These are phyloP conservation scores for Coelastrella sp. DNA, from an alignment of 139 green algal species.

Conservation along the genomic window DNA sequence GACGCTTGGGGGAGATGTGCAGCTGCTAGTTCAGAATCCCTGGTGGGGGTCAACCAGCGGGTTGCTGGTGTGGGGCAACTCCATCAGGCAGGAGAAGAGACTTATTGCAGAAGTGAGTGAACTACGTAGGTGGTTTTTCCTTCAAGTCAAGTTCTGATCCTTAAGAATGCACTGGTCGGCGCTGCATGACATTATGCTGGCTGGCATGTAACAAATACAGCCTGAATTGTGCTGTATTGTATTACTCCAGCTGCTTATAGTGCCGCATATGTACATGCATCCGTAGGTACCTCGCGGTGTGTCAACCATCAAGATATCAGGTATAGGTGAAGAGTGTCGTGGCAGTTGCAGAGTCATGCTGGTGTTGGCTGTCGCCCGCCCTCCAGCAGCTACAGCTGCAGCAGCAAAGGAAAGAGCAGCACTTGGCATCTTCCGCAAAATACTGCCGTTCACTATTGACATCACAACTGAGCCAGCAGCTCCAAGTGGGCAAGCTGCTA, in stretches of 20 bases:
- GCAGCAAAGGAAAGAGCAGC: background rate
- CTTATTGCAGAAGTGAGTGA: background rate
- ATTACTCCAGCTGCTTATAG: no score
- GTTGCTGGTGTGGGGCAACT: slow-evolving; percentile 59
- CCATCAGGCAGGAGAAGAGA: background rate
- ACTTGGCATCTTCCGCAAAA: background rate
- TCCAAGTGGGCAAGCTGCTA: background rate
- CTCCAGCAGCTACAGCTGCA: slow-evolving; percentile 3
- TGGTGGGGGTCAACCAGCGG: slow-evolving; percentile 41
- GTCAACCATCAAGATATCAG: background rate
- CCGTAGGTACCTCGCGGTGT: slow-evolving; percentile 41
- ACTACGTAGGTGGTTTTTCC: background rate
- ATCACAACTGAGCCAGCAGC: background rate
- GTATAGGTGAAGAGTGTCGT: slow-evolving; percentile 46
- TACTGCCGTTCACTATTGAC: background rate
- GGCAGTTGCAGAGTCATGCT: slow-evolving; percentile 48
- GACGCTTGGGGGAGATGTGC: background rate
- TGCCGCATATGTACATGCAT: no score
- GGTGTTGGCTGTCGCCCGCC: slow-evolving; percentile 46
- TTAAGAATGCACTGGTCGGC: background rate
- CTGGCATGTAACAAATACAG: no score
- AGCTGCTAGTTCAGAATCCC: slow-evolving; percentile 50
- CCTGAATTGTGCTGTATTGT: no score
- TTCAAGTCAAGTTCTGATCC: background rate
- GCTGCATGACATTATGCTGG: background rate